Base-by-base conservation (phyloP, 345 rosid species). In the Cardamine resedifolia region DNA sequence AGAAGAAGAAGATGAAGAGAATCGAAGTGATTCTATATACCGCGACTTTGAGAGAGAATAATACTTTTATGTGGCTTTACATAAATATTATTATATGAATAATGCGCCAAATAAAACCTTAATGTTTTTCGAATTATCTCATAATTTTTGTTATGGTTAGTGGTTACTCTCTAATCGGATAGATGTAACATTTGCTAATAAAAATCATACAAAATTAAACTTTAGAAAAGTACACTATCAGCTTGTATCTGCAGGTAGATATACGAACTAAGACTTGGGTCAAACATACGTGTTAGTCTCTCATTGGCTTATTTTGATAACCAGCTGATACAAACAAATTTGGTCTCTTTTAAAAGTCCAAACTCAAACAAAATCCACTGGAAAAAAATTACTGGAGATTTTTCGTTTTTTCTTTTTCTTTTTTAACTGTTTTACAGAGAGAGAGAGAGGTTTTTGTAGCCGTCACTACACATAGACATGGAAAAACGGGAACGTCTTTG, bases 1-100 rank as follows among this genome's bases (percentile, higher is more conserved):
- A 0, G 53, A 47, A 6, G 77, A 60, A 4, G 73, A 57, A 8
- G 70, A 66, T 4, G 64, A 44, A 71, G 78, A 70, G 88, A 81
- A 78, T 87, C 85, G 83, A 78, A 39, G 43, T 70, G 71, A 60
- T 76, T 76, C 64, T 49, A 64, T 39, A 70, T 75, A 57, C 66
- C 7, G 2, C 10, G 68, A 64, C 72, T 69, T 76, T 69, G 11
- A 10, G 19, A 64, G 23, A 57, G 76, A 70, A 70, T 77, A 70
- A n/a, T 28, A 23, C 67, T 70, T 56, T 68, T 68, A 41, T 12
- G 10, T 55, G 34, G 55, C 43, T 55, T 68, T 50, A 55, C 52
- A 67, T 53, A 38, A 23, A 21, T 52, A 36, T 10, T 10, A 44
- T 27, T 16, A 9, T 66, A n/a, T 10, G 38, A 10, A 58, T 59